Base-by-base conservation (phyloP, 2,329 filamentous ascomycete genomes). In the Sphaerostilbella broomeana region DNA sequence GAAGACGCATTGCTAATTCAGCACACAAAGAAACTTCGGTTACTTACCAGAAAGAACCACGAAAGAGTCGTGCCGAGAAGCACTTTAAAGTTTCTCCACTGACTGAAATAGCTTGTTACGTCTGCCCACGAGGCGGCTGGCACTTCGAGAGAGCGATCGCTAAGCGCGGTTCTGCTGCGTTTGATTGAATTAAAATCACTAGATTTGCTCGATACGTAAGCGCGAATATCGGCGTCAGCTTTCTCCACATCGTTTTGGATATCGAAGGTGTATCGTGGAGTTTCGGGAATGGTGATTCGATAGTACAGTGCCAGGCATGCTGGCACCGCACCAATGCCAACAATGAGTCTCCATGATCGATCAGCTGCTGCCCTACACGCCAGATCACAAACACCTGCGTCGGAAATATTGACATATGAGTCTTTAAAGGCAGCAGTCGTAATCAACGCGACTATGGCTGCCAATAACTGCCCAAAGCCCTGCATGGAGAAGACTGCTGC, bases 401-500 rank as follows among this genome's bases (percentile, higher is more conserved):
- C 57, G 9, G 69, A 58, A 15, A 69, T 60, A 26, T 52, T 52
- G 32, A 60, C 47, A 45, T 74, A 75, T 1, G 69, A 62, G 13
- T 57, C 54, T 51, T 77, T 79, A 62, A 85, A 86, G 3, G 73
- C 76, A 12, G 71, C 63, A 1, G 79, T 81, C 25, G 79, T 81
- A 38, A 87, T 74, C 22, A 90, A 65, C 10, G 83, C 77, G 15
- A 89, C 72, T 5, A 88, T 65, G 18, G 82, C 81, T 10, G 82
- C 81, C 15, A 70, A 68, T 36, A 90, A 77, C 54, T 90, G 84
- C n/a, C 86, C 85, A 18, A 88, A 68, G 33, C 84, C 84, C 54
- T 92, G 86, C 84, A 89, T 89, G 25, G 83, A 84, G 55, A 92
- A 92, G 34, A 90, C 84, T 12, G 82, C 74, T 9, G 80, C 83